These are phyloP conservation scores for Closterium sp. DNA, from an alignment of 139 green algal genomes.

Conservation along the genomic window DNA sequence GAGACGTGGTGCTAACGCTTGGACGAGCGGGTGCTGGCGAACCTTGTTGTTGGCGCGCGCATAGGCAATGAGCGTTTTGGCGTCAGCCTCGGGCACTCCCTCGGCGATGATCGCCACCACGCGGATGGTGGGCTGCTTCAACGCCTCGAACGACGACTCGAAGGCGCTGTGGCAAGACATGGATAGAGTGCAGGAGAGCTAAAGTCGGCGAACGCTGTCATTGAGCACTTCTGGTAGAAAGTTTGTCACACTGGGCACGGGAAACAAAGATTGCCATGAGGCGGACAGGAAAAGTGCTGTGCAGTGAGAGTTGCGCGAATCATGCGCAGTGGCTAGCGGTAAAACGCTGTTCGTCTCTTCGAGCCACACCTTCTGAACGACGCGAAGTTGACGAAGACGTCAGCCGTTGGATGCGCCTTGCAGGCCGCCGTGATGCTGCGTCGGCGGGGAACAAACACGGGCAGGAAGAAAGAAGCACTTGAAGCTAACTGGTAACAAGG, in stretches of 20 bases:
- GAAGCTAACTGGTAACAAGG: not conserved
- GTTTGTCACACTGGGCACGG: not conserved
- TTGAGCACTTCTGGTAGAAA: too few species aligned
- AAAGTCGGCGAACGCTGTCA: not conserved
- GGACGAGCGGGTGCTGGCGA: not conserved
- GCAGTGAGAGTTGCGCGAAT: not conserved
- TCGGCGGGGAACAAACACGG: not conserved
- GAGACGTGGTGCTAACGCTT: not conserved
- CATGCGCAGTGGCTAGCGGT: not conserved
- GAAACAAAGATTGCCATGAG: too few species aligned
- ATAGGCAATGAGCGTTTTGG: conserved; percentile 83
- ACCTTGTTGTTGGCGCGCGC: conserved; percentile 79
- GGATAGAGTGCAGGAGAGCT: not conserved
- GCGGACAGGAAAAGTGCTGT: too few species aligned
- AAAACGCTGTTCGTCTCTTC: not conserved
- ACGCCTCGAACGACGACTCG: conserved; percentile 83
- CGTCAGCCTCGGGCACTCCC: conserved; percentile 88
- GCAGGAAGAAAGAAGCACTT: not conserved
- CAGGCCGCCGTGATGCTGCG: conserved; percentile 71
- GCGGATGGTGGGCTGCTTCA: conserved; percentile 79
- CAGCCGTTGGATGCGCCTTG: conserved; percentile 71
- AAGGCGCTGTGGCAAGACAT: conserved; percentile 59
- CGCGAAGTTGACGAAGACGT: conserved; percentile 96
- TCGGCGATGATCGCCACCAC: conserved; percentile 90
- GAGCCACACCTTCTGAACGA: conserved; percentile 71